Conservation (phyloP, 2,329 filamentous ascomycete species). For the Botrytis porri region DNA sequence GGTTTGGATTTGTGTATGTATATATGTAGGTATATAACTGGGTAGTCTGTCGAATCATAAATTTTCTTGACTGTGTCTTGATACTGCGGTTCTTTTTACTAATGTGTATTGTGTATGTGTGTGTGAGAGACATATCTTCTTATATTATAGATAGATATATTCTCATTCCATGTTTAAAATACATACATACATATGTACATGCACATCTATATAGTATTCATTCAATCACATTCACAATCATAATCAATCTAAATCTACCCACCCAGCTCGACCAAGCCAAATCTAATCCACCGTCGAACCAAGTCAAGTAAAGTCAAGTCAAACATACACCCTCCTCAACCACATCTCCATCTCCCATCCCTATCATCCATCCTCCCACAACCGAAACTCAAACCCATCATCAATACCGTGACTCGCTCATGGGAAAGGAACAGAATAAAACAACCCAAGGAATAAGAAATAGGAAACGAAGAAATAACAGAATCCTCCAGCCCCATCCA, state of each 20-base stretch:
- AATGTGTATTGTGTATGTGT: too few species aligned
- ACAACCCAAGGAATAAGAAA: too few species aligned
- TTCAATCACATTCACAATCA: neutral
- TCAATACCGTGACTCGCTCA: too few species aligned
- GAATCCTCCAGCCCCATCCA: too few species aligned
- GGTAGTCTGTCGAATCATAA: rapidly evolving
- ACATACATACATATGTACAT: neutral
- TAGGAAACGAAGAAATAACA: too few species aligned
- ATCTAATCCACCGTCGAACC: too few species aligned
- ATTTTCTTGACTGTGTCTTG: neutral
- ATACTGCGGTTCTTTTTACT: neutral
- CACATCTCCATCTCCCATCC: too few species aligned
- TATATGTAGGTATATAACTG: too few species aligned
- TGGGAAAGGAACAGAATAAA: too few species aligned
- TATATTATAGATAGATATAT: rapidly evolving
- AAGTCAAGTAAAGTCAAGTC: neutral
- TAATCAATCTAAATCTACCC: neutral
- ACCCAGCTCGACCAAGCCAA: rapidly evolving
- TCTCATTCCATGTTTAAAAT: rapidly evolving
- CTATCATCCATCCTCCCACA: too few species aligned
- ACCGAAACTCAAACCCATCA: too few species aligned
- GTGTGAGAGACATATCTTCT: too few species aligned
- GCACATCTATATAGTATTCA: rapidly evolving
- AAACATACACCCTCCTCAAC: neutral
- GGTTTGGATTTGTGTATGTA: neutral